A percentile compares a stretch with the other conserved stretches of the same genome.
phyloP scores from a whole-genome alignment of 768 basidiomycete species.

The Auriscalpium orientale region DNA sequence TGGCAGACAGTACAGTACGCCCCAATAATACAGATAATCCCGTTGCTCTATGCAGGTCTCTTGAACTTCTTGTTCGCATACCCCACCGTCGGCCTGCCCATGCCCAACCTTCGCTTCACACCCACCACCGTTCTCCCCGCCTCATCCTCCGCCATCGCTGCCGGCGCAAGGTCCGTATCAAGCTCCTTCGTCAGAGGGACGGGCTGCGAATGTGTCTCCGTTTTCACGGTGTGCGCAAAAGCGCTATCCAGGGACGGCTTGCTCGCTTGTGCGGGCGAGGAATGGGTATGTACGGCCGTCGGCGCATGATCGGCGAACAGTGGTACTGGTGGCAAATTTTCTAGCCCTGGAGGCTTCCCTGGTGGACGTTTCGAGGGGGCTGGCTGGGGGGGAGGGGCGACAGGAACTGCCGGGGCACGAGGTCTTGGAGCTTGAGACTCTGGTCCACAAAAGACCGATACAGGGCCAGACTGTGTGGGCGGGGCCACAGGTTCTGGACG shows the following conservation, averaged over 20 bases:
- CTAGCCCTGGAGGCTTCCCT: not conserved
- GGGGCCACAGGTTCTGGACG: too few relatives aligned
- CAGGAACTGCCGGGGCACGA: not conserved
- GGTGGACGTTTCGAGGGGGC: not conserved
- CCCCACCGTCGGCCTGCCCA: constrained; percentile 43
- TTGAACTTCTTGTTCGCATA: constrained; percentile 72
- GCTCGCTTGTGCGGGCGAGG: not conserved
- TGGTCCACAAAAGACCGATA: too few relatives aligned
- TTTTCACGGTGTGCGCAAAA: not conserved
- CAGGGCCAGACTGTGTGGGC: too few relatives aligned
- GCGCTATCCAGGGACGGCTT: not conserved
- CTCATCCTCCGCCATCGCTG: not conserved
- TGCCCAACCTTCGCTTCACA: constrained; percentile 52
- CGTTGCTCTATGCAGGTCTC: constrained; percentile 24
- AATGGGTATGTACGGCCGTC: not conserved
- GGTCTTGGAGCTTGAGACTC: too few relatives aligned
- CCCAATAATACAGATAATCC: not conserved
- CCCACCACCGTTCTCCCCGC: constrained; percentile 16
- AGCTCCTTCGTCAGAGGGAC: not conserved
- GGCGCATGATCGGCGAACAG: not conserved
- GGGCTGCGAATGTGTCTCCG: not conserved
- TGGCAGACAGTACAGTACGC: not conserved
- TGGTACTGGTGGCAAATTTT: not conserved
- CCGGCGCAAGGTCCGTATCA: not conserved
- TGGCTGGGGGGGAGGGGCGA: not conserved